These are phyloP conservation scores for Chlorella sp. DNA, from an alignment of 139 green algal species.

Conservation along the genomic window DNA sequence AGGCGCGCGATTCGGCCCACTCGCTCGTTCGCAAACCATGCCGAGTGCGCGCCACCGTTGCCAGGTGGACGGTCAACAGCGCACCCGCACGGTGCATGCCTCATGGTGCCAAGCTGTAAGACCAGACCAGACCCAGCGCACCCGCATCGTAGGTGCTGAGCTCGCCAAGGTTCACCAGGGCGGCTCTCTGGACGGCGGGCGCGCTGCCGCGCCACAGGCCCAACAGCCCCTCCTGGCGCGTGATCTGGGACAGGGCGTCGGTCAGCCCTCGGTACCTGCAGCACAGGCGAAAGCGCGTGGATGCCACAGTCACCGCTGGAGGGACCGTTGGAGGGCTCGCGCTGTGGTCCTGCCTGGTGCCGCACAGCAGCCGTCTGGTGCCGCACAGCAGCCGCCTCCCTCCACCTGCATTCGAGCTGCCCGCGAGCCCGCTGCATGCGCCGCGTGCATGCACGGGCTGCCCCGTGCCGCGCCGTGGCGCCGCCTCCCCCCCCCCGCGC, in stretches of 20 bases:
- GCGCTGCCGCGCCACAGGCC: constrained; percentile 61
- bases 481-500: not conserved
- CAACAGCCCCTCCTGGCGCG: constrained; percentile 41
- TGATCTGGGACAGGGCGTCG: constrained; percentile 20
- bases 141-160: constrained; percentile 68
- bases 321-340: not conserved
- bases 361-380: not conserved
- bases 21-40: not conserved
- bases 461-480: not conserved
- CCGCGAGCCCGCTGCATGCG: not conserved
- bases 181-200: constrained; percentile 68
- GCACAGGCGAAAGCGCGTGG: not conserved
- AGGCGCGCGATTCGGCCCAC: not conserved
- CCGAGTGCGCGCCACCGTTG: not conserved
- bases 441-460: not conserved
- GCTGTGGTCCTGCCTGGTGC: not conserved
- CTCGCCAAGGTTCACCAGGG: constrained; percentile 76
- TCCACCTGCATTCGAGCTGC: not conserved
- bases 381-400: not conserved
- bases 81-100: too few relatives aligned
- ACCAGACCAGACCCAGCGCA: too few relatives aligned
- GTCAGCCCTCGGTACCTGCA: constrained; percentile 7
- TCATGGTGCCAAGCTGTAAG: too few relatives aligned
- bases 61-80: not conserved
- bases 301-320: not conserved